Evolutionary conservation across 208 protist genomes (phyloP).

Genomic region (Leishmania aethiopica): DNA sequence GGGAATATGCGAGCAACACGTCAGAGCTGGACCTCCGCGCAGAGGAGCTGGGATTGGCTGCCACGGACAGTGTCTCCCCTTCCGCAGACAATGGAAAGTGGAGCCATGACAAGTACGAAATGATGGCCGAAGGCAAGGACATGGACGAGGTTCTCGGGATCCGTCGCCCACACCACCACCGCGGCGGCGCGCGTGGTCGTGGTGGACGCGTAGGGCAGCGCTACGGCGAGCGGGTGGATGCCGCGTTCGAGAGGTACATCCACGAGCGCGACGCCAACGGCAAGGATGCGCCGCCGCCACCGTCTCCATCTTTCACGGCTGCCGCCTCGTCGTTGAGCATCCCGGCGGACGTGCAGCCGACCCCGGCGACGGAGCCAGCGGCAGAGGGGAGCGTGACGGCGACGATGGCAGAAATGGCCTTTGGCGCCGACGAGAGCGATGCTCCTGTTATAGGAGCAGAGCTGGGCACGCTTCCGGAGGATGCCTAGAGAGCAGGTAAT

Average conservation of each 20-base stretch:
- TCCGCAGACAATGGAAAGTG: conserved; percentile 39
- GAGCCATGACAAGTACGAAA: conserved; percentile 81
- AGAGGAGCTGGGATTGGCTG: not conserved
- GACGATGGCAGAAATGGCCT: conserved; percentile 24
- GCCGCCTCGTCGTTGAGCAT: not conserved
- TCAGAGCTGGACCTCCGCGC: not conserved
- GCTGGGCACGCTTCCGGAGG: conserved; percentile 19
- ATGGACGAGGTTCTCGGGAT: conserved; percentile 61
- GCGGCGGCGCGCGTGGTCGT: conserved; percentile 41
- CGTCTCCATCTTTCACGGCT: not conserved
- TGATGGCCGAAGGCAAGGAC: conserved; percentile 53
- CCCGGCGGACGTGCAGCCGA: conserved; percentile 6
- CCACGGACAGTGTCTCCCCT: not conserved
- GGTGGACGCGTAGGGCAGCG: conserved; percentile 36
- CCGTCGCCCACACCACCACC: conserved; percentile 15
- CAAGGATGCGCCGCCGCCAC: conserved; percentile 4
- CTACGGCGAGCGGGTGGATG: conserved; percentile 42
- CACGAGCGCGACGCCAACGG: conserved; percentile 37
- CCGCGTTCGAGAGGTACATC: conserved; percentile 61
- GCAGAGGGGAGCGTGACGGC: not conserved
- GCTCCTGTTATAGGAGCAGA: conserved; percentile 16
- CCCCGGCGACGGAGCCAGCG: not conserved
- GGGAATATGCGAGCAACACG: not conserved
- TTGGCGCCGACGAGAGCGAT: conserved; percentile 25
- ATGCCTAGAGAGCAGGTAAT: conserved; percentile 4